phyloP scores from a whole-genome alignment of 1,284 basidiomycete species.

The Tylopilus sp. region DNA sequence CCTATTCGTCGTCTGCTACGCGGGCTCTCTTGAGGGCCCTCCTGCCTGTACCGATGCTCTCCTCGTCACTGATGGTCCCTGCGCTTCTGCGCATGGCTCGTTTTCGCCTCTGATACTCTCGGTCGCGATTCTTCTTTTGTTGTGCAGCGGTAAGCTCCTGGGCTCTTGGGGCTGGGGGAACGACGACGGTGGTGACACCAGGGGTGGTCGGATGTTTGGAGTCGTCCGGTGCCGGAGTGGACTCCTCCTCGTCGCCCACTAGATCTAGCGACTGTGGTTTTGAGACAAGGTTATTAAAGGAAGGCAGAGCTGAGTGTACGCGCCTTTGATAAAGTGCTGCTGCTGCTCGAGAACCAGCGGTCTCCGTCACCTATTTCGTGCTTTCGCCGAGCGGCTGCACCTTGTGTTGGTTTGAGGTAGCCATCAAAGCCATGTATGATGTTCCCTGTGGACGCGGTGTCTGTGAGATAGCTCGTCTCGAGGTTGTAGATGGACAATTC shows the following conservation, averaged over 20 bases:
- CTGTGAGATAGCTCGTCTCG: slow-evolving; percentile 68
- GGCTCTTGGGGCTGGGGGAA: slow-evolving; percentile 64
- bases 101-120: slow-evolving; percentile 73
- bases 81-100: slow-evolving; percentile 59
- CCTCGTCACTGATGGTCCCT: slow-evolving; percentile 65
- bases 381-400: slow-evolving; percentile 55
- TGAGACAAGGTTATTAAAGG: not conserved
- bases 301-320: slow-evolving; percentile 11
- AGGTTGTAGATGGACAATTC: slow-evolving; percentile 73
- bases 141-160: slow-evolving; percentile 66
- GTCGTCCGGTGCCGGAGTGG: slow-evolving; percentile 54
- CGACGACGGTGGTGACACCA: slow-evolving; percentile 67
- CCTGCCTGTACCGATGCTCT: slow-evolving; percentile 50
- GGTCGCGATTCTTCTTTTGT: slow-evolving; percentile 66
- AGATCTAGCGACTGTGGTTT: slow-evolving; percentile 65
- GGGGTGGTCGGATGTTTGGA: slow-evolving; percentile 56
- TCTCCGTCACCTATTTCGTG: slow-evolving; percentile 73
- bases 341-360: slow-evolving; percentile 75
- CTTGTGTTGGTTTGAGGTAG: slow-evolving; percentile 70
- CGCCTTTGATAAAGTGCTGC: slow-evolving; percentile 68
- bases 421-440: slow-evolving; percentile 81
- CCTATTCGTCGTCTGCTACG: slow-evolving; percentile 50
- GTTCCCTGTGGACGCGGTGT: slow-evolving; percentile 75
- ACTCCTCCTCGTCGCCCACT: slow-evolving; percentile 68
- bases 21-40: slow-evolving; percentile 60